Base-by-base conservation (phyloP, 2,329 filamentous ascomycete genomes). In the Ceratocystiopsis sp. region DNA sequence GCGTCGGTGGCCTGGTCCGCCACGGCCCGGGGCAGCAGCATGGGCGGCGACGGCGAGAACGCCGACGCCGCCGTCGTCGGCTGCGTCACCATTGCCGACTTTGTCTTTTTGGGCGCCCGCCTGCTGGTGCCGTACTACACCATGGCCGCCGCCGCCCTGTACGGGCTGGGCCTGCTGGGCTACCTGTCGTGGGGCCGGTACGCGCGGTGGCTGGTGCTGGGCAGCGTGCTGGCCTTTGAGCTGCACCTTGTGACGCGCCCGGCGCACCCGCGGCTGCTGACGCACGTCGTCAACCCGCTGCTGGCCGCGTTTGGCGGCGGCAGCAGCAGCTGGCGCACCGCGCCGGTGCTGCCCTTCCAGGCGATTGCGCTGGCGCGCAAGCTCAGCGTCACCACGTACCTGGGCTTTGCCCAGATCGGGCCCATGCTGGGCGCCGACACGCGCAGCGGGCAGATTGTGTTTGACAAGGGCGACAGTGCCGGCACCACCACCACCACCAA, bases 281-380 rank as follows among this genome's bases (percentile, higher is more conserved):
- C 59, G 16, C 38, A 41, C 21, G 37, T 57, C 14, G 40, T 61
- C 42, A 59, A 61, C 44, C 59, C 59, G 7, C 4, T 55, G 21
- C 37, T 60, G 35, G 50, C 61, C 6, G 21, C 63, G 19, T 21
- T 21, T 21, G 19, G 19, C 7, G 19, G 7, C 7, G 19, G 19
- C 7, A 7, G 19, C 7, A 35, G 53, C 70, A 13, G 51, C 56
- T 1, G 55, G 56, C 25, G 62, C 40, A 61, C 75, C 44, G 64
- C 72, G 4, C 72, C 80, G 4, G 83, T 81, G 50, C 69, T 96
- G 4, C 89, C 87, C 3, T 98, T 83, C 57, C 87, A 98, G 61
- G 66, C 82, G 51, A 71, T 95, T 45, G 63, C 70, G 14, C 71
- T 96, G 8, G 74, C 80, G 7, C 77, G 87, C 47, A 84, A 84